These are phyloP conservation scores for Cucumis melo DNA, from an alignment of 306 rosid species.

Conservation along the genomic window DNA sequence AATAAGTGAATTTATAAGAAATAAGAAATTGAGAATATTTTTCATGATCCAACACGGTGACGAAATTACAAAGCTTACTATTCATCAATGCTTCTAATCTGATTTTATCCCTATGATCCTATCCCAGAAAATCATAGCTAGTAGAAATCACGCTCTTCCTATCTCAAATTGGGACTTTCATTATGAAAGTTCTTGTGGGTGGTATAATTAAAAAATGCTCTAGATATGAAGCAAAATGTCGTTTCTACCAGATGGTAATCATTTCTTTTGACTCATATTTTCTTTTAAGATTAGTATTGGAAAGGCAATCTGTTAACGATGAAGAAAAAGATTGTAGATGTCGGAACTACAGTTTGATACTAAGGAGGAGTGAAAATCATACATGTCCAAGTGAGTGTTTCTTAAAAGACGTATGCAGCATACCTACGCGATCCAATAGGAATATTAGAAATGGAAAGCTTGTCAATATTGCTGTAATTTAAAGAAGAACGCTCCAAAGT, in stretches of 20 bases:
- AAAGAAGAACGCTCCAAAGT: constrained; percentile 57
- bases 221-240: not conserved
- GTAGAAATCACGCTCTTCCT: not conserved
- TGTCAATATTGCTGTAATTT: constrained; percentile 56
- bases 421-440: constrained; percentile 78
- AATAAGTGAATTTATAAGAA: constrained; percentile 2
- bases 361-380: not conserved
- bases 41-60: not conserved
- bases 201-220: not conserved
- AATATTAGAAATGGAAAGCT: constrained; percentile 88
- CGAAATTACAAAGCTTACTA: not conserved
- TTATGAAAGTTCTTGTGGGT: not conserved
- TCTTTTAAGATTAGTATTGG: not conserved
- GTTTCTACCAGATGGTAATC: not conserved
- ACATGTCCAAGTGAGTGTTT: not conserved
- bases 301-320: not conserved
- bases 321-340: not conserved
- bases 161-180: not conserved
- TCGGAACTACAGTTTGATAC: not conserved
- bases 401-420: not conserved
- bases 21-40: not conserved
- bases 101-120: not conserved
- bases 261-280: not conserved
- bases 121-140: not conserved
- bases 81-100: not conserved